Evolutionary conservation across 1,284 basidiomycete genomes (phyloP).

Genomic region (Sanguinoderma infundibulare): DNA sequence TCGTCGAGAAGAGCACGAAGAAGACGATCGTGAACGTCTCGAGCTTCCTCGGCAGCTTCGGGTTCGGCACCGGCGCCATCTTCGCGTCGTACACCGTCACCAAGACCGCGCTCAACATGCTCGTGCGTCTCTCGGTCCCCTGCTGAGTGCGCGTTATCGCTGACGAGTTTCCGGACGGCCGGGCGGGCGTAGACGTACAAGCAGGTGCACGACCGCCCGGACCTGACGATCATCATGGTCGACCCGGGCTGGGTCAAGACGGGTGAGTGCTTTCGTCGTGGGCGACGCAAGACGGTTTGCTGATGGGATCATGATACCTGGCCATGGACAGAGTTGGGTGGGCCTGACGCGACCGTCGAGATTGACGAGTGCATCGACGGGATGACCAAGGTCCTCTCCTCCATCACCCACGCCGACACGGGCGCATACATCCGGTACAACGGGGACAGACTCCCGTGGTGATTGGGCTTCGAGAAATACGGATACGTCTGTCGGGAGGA

Average conservation of each 20-base stretch:
- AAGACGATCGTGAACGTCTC: constrained; percentile 42
- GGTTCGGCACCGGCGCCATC: constrained; percentile 27
- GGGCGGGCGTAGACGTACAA: constrained; percentile 34
- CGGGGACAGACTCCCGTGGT: constrained; percentile 29
- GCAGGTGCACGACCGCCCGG: constrained; percentile 30
- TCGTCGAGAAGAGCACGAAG: constrained; percentile 35
- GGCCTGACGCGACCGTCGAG: constrained; percentile 35
- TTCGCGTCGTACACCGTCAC: constrained; percentile 35
- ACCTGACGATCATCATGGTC: constrained; percentile 29
- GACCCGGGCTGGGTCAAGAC: constrained; percentile 40
- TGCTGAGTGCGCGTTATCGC: too few species aligned
- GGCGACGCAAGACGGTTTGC: too few species aligned
- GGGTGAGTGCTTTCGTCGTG: constrained; percentile 18
- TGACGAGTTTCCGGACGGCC: too few species aligned
- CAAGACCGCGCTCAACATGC: constrained; percentile 36
- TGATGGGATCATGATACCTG: constrained; percentile 27
- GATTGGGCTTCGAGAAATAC: too few species aligned
- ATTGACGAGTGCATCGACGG: constrained; percentile 31
- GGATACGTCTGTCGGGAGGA: too few species aligned
- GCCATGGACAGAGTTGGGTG: too few species aligned
- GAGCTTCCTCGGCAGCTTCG: constrained; percentile 37
- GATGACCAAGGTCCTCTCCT: constrained; percentile 31
- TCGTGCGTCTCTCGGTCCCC: constrained; percentile 30
- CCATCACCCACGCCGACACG: constrained; percentile 28
- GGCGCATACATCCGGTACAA: constrained; percentile 37